Percentiles rank a stretch among this genome's conserved stretches.
These are phyloP conservation scores for Caloboletus firmus DNA, from an alignment of 1,284 basidiomycete genomes.

Conservation along the genomic window DNA sequence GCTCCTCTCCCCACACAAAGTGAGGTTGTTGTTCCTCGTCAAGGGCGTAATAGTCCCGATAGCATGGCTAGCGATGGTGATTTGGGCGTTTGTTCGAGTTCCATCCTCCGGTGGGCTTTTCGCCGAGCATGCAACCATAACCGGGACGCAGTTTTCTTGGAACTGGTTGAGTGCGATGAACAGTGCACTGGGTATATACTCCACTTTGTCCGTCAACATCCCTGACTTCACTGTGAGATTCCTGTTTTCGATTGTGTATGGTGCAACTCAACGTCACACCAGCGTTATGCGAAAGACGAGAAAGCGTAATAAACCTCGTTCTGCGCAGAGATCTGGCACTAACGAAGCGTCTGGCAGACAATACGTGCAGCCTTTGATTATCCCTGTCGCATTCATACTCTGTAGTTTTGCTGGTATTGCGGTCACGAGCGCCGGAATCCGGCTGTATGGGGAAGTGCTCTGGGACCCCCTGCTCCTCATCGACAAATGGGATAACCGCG, in stretches of 20 bases:
- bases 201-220: constrained; percentile 57
- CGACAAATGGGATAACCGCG: constrained; percentile 62
- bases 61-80: constrained; percentile 57
- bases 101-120: constrained; percentile 48
- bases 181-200: constrained; percentile 53
- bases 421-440: constrained; percentile 52
- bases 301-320: constrained; percentile 24
- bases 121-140: constrained; percentile 34
- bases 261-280: constrained; percentile 2
- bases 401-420: constrained; percentile 60
- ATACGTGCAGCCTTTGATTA: constrained; percentile 58
- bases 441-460: constrained; percentile 39
- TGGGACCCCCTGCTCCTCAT: constrained; percentile 50
- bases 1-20: constrained; percentile 59
- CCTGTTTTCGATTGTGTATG: not conserved
- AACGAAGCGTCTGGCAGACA: constrained; percentile 36
- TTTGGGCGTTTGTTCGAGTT: constrained; percentile 60
- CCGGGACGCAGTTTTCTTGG: constrained; percentile 45
- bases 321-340: not conserved
- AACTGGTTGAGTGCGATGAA: constrained; percentile 58
- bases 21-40: constrained; percentile 60
- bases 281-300: constrained; percentile 36
- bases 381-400: constrained; percentile 59
- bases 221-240: constrained; percentile 54
- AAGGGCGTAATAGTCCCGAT: constrained; percentile 63